Base-by-base conservation (phyloP, 108 stramenopile species). In the Stephanodiscus triporus region DNA sequence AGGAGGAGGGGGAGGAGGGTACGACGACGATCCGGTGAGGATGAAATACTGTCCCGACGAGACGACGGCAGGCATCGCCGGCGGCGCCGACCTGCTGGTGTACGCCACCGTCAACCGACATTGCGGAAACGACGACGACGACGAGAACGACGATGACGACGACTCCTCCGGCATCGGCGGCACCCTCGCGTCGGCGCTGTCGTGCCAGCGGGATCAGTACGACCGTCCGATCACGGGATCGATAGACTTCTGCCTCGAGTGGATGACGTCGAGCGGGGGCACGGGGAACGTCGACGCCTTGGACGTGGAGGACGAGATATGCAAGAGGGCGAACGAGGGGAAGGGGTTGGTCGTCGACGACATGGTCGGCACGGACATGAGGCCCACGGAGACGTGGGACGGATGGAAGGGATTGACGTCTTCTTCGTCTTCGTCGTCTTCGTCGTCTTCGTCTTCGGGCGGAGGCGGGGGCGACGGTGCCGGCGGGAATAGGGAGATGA, bases 151-250 rank as follows among this genome's bases (percentile, higher is more conserved):
- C 10, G 57, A 10, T 17, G 63, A 53, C 1, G 50, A 29, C 9
- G 23, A 40, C 10, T 20, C 34, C 10, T 20, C 34, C 2, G 64
- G 56, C 2, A 26, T 48, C 22, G 69, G 66, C 70, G 77, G 78
- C 0, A 83, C 82, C 27, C 49, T 83, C 16, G 82, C 82, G 51
- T 63, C 67, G 47, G 82, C 82, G 56, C 30, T 80, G 22, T 70
- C 73, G 17, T 83, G 82, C 60, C 78, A 83, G 32, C 42, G 77
- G 23, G 82, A 83, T 71, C 82, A 82, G 40, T 83, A 80, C 66
- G 82, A 83, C 47, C 65, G 82, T 71, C 82, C 82, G 7, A 70
- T 83, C 26, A 79, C 82, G 10, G 82, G 82, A 6, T 68, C 59
- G 45, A 83, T 83, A 4, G 78, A 83, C 48, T 79, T 83, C 73